Percentiles rank a stretch among this genome's conserved stretches.
These are phyloP conservation scores for Annulohypoxylon bovei DNA, from an alignment of 495 filamentous ascomycete species.

Conservation along the genomic window DNA sequence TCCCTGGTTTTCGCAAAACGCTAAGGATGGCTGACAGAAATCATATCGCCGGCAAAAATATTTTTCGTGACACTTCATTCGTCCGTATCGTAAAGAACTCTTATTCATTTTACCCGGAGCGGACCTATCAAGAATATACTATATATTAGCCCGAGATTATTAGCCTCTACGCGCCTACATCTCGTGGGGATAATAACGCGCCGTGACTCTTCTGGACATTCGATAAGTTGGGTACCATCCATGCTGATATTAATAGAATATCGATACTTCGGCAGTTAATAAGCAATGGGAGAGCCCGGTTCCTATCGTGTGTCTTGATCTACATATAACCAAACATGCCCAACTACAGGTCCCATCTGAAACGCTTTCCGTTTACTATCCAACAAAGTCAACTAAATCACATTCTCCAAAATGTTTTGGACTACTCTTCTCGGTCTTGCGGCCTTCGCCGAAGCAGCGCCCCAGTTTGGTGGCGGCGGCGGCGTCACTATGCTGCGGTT, in stretches of 20 bases:
- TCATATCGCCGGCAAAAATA: constrained; percentile 25
- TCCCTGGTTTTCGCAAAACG: constrained; percentile 11
- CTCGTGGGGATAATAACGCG: constrained; percentile 17
- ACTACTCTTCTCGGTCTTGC: constrained; percentile 49
- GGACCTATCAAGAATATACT: constrained; percentile 22
- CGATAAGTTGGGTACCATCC: constrained; percentile 39
- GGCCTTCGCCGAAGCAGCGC: constrained; percentile 51
- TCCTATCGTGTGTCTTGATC: constrained; percentile 9
- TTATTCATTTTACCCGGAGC: constrained; percentile 35
- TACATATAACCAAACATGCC: constrained; percentile 33
- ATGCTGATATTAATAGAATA: constrained; percentile 40
- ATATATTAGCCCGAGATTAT: constrained; percentile 38
- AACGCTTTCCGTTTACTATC: constrained; percentile 1
- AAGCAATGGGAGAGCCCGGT: constrained; percentile 14
- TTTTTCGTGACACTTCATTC: background rate
- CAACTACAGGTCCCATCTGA: constrained; percentile 9
- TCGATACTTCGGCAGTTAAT: constrained; percentile 36
- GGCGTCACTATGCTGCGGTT: constrained; percentile 59
- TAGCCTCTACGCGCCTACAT: constrained; percentile 27
- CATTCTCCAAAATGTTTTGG: constrained; percentile 50
- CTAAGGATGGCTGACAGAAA: constrained; percentile 7
- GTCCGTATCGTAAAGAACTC: background rate
- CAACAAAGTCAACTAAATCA: constrained; percentile 16
- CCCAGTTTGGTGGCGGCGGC: constrained; percentile 48
- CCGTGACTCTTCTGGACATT: constrained; percentile 29